phyloP scores from a whole-genome alignment of 225 moss, liverwort and hornwort genomes.

The Thuidium tamariscinum region DNA sequence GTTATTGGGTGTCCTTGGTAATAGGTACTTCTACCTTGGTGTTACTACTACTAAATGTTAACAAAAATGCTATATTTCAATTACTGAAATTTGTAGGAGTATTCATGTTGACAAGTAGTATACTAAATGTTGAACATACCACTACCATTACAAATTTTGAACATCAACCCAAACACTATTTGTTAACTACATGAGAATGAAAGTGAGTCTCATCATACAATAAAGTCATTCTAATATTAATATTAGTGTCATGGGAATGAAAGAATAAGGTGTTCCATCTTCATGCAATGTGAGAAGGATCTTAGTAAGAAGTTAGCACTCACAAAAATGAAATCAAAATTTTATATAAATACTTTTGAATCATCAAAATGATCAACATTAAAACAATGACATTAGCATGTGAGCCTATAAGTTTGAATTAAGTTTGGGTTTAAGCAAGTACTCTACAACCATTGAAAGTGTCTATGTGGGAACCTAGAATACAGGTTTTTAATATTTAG shows the following conservation, averaged over 20 bases:
- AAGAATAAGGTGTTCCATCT: not conserved
- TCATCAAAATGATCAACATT: not conserved
- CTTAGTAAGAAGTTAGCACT: not conserved
- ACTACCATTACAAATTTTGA: not conserved
- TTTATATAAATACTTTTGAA: too few relatives aligned
- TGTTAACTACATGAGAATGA: not conserved
- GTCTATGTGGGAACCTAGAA: too few relatives aligned
- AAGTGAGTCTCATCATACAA: accelerated
- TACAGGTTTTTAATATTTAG: too few relatives aligned
- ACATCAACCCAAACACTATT: not conserved
- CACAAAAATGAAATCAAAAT: not conserved
- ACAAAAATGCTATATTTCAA: too few relatives aligned
- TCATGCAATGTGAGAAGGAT: not conserved
- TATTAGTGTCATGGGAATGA: not conserved
- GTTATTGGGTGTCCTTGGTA: too few relatives aligned
- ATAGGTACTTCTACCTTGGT: not conserved
- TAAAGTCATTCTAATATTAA: not conserved
- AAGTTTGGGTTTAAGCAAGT: too few relatives aligned
- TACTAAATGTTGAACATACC: not conserved
- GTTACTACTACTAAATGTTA: not conserved
- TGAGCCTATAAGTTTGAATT: too few relatives aligned
- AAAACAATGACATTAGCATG: too few relatives aligned
- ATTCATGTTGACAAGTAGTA: not conserved
- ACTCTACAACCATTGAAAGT: too few relatives aligned
- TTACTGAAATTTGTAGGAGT: accelerated